phyloP scores from a whole-genome alignment of 176 grass and related monocot species.

The Triticum timopheevii region DNA sequence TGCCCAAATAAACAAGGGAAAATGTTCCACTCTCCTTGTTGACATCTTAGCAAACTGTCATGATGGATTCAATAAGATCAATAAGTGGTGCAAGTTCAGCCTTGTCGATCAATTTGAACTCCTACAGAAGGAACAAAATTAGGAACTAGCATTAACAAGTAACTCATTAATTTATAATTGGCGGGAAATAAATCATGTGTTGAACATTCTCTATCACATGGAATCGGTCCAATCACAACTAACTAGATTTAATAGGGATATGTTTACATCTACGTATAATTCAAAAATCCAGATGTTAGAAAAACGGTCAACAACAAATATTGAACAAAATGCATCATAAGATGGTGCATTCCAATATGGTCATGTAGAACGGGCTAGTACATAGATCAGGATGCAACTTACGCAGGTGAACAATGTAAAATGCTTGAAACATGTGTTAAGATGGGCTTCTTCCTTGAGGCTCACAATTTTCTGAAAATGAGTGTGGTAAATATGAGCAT shows the following conservation, averaged over 20 bases:
- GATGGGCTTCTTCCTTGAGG: conserved; percentile 97
- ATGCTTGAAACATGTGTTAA: conserved; percentile 99
- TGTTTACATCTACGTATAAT: not conserved
- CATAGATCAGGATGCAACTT: conserved; percentile 11
- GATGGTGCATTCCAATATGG: not conserved
- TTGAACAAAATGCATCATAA: not conserved
- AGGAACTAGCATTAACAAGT: not conserved
- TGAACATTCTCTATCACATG: not conserved
- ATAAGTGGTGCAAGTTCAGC: conserved; percentile 83
- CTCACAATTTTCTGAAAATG: conserved; percentile 97
- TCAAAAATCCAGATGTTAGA: not conserved
- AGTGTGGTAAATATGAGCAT: conserved; percentile 89
- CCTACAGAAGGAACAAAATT: conserved; percentile 43
- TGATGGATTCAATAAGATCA: conserved; percentile 91
- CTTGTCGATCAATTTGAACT: conserved; percentile 93
- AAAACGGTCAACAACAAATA: not conserved
- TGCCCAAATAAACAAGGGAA: not conserved
- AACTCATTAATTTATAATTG: not conserved
- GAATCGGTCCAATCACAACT: not conserved
- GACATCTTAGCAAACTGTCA: conserved; percentile 48
- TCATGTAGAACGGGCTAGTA: not conserved
- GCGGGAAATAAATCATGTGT: not conserved
- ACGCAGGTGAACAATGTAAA: conserved; percentile 95
- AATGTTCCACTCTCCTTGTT: not conserved
- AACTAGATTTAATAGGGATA: not conserved